These are phyloP conservation scores for Rhodamnia argentea DNA, from an alignment of 345 rosid species.

Conservation along the genomic window DNA sequence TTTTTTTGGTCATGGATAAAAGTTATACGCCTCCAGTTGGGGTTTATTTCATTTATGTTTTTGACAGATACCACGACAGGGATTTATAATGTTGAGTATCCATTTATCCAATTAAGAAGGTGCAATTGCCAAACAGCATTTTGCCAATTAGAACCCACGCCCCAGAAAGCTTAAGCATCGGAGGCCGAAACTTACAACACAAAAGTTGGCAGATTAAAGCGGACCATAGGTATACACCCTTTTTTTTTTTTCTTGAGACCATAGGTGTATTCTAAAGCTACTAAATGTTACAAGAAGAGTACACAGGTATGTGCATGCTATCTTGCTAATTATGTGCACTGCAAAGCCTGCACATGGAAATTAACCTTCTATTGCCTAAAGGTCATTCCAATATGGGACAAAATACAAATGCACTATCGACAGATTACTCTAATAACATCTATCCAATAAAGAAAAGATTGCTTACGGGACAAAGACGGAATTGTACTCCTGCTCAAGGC, in stretches of 20 bases:
- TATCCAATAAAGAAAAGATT: not conserved
- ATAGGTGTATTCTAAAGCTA: not conserved
- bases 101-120: not conserved
- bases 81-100: not conserved
- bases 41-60: not conserved
- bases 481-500: slow-evolving; percentile 89
- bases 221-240: not conserved
- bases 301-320: not conserved
- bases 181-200: not conserved
- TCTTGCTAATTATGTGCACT: not conserved
- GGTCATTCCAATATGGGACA: not conserved
- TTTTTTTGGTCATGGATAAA: not conserved
- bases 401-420: not conserved
- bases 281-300: not conserved
- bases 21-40: not conserved
- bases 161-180: not conserved
- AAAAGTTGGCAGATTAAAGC: not conserved
- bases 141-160: not conserved
- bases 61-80: not conserved
- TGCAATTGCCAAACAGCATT: not conserved
- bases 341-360: not conserved
- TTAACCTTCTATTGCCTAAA: not conserved
- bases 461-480: slow-evolving; percentile 89
- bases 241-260: not conserved
- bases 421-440: not conserved